Conservation (phyloP, 2,329 filamentous ascomycete species). For the Neonectria hederae region DNA sequence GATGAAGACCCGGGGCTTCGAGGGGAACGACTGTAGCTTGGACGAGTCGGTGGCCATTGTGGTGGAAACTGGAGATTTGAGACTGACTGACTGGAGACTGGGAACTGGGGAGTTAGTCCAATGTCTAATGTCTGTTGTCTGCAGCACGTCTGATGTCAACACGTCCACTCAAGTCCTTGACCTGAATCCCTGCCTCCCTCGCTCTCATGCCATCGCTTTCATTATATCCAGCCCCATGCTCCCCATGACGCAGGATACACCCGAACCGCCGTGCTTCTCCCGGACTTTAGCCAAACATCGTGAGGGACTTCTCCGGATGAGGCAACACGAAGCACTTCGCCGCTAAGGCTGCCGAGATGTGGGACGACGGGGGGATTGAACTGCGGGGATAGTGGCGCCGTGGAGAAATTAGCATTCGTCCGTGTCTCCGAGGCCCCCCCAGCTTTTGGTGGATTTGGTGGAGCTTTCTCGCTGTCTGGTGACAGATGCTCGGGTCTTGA, state of each 20-base stretch:
- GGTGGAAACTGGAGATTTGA: no score
- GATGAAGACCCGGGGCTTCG: constrained; percentile 51
- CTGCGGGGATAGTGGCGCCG: constrained; percentile 17
- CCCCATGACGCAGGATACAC: not conserved
- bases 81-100: no score
- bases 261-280: constrained; percentile 18
- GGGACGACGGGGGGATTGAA: not conserved
- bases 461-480: not conserved
- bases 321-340: constrained; percentile 20
- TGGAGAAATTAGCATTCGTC: constrained; percentile 17
- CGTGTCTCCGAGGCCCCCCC: not conserved
- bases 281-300: constrained; percentile 25
- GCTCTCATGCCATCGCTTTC: constrained; percentile 21
- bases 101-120: not conserved
- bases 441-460: not conserved
- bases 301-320: constrained; percentile 7
- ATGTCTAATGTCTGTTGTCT: not conserved
- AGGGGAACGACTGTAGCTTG: constrained; percentile 31
- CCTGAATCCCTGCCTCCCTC: not conserved
- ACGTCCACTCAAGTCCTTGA: not conserved
- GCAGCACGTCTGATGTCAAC: not conserved
- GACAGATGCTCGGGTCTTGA: constrained; percentile 18
- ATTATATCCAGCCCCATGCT: constrained; percentile 24
- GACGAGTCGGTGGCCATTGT: constrained; percentile 30
- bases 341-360: constrained; percentile 5